Evolutionary conservation across 177 flowering plant species (phyloP), one percentile per base, ranked within the genome.

Genomic region (Vitis hybrid): DNA sequence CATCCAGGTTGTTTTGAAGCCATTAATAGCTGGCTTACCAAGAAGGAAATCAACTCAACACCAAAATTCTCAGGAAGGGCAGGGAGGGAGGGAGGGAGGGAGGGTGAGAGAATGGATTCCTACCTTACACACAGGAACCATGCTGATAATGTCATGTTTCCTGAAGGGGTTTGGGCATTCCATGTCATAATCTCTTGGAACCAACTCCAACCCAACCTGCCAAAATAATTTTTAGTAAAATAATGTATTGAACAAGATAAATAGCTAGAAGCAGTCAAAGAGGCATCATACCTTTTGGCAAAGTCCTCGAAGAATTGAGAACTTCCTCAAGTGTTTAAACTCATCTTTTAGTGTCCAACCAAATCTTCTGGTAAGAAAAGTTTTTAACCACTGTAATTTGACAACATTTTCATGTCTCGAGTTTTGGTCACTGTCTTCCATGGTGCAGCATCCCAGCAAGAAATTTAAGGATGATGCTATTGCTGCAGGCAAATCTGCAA

Each of bases 161-260:
- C 56, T 75, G 65, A 94, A 94, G 3, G 97, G 97, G 59, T 78
- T 76, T 52, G 82, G 78, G 67, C 68, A 70, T 64, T 85, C 97
- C 90, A 94, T 83, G 64, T 94, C 91, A 81, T 88, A 94, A 76
- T 94, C 98, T 81, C 85, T 88, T 52, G 98, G 83, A 70, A 80
- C 79, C 85, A 94, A 80, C 81, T 92, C 98, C 72, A 94, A 66
- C 64, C 98, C 98, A 86, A 94, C 92, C 98, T 93, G 81, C 26
- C 16, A 53, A 31, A 61, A 50, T 16, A 53, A 50, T 53, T 39
- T 39, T 39, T 39, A 39, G 45, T 39, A 39, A 52, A 56, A 49
- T 11, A 26, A 39, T 2, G 48, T 9, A 45, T 12, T 12, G 22
- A 12, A 60, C n/a, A 52, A 60, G 11, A 64, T 18, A 8, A 5